These are phyloP conservation scores for Ailanthus altissimus DNA, from an alignment of 345 rosid genomes.

Conservation along the genomic window DNA sequence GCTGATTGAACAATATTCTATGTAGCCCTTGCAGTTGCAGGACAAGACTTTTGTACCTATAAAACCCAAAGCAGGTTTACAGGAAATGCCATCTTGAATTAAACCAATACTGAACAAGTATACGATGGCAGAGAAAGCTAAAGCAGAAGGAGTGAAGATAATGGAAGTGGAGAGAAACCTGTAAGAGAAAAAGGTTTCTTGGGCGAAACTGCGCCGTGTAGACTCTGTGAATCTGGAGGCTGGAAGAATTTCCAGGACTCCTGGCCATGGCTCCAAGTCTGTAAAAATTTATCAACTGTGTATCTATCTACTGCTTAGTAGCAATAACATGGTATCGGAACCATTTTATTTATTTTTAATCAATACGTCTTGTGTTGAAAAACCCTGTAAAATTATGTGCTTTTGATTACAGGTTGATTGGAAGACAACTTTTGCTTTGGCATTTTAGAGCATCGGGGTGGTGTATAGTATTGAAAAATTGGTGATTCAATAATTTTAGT, in stretches of 20 bases:
- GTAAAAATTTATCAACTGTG: background rate
- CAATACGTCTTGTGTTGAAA: too few relatives aligned
- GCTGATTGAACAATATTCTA: too few relatives aligned
- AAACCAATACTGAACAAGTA: background rate
- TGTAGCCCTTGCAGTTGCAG: too few relatives aligned
- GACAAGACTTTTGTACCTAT: slow-evolving; percentile 7
- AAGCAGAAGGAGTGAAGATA: slow-evolving; percentile 14
- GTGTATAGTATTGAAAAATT: too few relatives aligned
- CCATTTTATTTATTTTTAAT: too few relatives aligned
- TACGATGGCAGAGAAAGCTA: slow-evolving; percentile 12
- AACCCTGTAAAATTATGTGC: background rate
- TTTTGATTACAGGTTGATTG: slow-evolving; percentile 36
- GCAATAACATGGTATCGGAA: too few relatives aligned
- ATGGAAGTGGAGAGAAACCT: slow-evolving; percentile 25
- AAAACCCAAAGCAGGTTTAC: slow-evolving; percentile 5
- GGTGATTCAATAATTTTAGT: too few relatives aligned
- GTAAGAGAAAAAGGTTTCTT: slow-evolving; percentile 56
- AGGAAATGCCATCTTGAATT: background rate
- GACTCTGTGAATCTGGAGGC: slow-evolving; percentile 81
- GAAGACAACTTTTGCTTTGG: slow-evolving; percentile 57
- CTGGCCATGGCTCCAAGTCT: slow-evolving; percentile 34
- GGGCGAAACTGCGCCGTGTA: slow-evolving; percentile 67
- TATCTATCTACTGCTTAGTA: background rate
- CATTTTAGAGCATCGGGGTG: slow-evolving; percentile 73
- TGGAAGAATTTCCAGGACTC: slow-evolving; percentile 43